phyloP scores from a whole-genome alignment of 768 basidiomycete genomes.

The Boletus huronensis region DNA sequence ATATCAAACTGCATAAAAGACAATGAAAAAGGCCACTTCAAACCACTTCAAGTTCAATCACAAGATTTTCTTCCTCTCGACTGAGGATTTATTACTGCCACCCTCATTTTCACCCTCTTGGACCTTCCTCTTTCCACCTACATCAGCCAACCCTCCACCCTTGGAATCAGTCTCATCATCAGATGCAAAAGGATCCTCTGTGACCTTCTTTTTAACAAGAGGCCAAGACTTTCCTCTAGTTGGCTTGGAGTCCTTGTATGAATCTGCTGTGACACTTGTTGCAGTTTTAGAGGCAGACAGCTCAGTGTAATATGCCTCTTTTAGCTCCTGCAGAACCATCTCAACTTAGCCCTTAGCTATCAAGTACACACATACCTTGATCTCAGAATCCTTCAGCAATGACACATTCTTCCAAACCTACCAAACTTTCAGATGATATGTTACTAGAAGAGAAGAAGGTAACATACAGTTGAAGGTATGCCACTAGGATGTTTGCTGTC shows the following conservation, averaged over 20 bases:
- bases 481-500: slow-evolving; percentile 78
- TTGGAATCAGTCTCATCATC: slow-evolving; percentile 35
- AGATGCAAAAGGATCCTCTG: slow-evolving; percentile 53
- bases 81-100: slow-evolving; percentile 27
- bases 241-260: slow-evolving; percentile 19
- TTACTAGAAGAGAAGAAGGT: not conserved
- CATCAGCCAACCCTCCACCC: slow-evolving; percentile 15
- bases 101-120: slow-evolving; percentile 30
- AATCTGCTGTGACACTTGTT: slow-evolving; percentile 15
- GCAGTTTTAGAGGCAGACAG: slow-evolving; percentile 33
- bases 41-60: not conserved
- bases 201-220: slow-evolving; percentile 44
- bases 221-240: slow-evolving; percentile 36
- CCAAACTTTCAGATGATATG: not conserved
- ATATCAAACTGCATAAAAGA: not conserved
- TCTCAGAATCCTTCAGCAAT: slow-evolving; percentile 56
- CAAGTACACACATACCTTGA: slow-evolving; percentile 45
- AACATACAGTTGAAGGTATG: slow-evolving; percentile 61
- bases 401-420: slow-evolving; percentile 69
- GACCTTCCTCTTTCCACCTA: slow-evolving; percentile 8
- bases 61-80: slow-evolving; percentile 37
- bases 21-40: not conserved
- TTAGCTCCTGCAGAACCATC: slow-evolving; percentile 46
- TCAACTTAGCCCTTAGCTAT: not conserved
- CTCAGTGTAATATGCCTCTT: slow-evolving; percentile 57